Conservation (phyloP, 192 early-diverging fungal species). For the Coemansia sp. region DNA sequence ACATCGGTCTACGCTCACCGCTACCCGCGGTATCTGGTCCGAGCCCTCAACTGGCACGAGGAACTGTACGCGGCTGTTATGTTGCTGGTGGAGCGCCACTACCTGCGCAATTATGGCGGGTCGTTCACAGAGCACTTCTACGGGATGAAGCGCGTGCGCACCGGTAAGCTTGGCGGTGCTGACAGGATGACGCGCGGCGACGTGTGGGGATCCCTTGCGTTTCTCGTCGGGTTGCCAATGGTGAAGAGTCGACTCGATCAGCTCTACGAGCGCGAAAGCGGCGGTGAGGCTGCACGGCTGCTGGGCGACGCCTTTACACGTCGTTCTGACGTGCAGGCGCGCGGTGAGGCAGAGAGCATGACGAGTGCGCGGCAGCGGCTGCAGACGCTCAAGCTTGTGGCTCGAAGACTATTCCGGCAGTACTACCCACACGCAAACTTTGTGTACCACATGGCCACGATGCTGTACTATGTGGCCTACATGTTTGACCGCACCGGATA, state of each 20-base stretch:
- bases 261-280: constrained; percentile 61
- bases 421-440: constrained; percentile 76
- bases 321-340: constrained; percentile 4
- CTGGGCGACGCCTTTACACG: constrained; percentile 58
- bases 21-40: constrained; percentile 78
- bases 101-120: constrained; percentile 74
- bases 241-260: constrained; percentile 71
- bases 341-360: not conserved
- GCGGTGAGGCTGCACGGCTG: constrained; percentile 61
- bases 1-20: constrained; percentile 86
- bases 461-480: constrained; percentile 75
- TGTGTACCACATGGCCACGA: constrained; percentile 62
- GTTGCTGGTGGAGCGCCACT: constrained; percentile 79
- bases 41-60: constrained; percentile 76
- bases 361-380: constrained; percentile 9
- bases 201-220: constrained; percentile 62
- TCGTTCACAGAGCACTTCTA: constrained; percentile 95
- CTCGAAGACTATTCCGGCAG: constrained; percentile 52
- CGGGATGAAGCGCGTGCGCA: constrained; percentile 73
- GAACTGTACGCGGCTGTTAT: constrained; percentile 78
- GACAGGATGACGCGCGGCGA: constrained; percentile 52
- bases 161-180: constrained; percentile 42
- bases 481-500: constrained; percentile 82
- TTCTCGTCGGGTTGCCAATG: constrained; percentile 74
- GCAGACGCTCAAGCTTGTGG: not conserved